Evolutionary conservation across 176 grass and related monocot genomes (phyloP), one percentile per base, ranked within the genome.

Genomic region (Eragrostis curvula): DNA sequence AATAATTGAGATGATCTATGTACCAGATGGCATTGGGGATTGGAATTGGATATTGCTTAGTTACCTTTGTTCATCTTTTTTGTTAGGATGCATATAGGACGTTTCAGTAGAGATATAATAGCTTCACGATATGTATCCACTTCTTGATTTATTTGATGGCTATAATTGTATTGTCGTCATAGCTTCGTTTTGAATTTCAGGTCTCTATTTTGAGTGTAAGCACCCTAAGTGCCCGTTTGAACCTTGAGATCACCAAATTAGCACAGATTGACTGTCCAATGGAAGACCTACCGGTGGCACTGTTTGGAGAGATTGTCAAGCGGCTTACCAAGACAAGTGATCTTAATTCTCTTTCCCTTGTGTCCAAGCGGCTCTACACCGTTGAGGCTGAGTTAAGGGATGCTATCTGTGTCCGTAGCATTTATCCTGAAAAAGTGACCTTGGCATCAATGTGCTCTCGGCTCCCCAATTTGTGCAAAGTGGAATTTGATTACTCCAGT

Each of bases 401-500:
- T 46, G 76, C 47, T 66, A 69, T 96, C 64, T 49, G 36, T 9
- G 61, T 97, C 27, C 85, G 62, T 23, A 63, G 72, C 11, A 71
- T 93, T 12, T 21, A 87, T 56, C 78, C 78, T 50, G 74, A 81
- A 25, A 84, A 30, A 20, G 73, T 91, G 71, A 77, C 78, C 27
- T 57, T 93, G 61, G 21, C 47, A 46, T 85, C 72, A 9, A 41
- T 93, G 29, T 97, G 84, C 43, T 30, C 29, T 1, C 80, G 83
- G 12, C 91, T 91, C 46, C 64, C 80, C 11, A 97, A 91, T 46
- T 47, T 93, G 83, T 67, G 29, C 52, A 97, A 89, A 78, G 56
- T 93, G 6, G 94, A 97, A 61, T 93, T 93, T 16, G 17, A 66
- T 66, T 97, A 97, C 68, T 89, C 83, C 50, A 76, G 76, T 45